These are phyloP conservation scores for Colletotrichum incanum DNA, from an alignment of 2,329 filamentous ascomycete species.

Conservation along the genomic window DNA sequence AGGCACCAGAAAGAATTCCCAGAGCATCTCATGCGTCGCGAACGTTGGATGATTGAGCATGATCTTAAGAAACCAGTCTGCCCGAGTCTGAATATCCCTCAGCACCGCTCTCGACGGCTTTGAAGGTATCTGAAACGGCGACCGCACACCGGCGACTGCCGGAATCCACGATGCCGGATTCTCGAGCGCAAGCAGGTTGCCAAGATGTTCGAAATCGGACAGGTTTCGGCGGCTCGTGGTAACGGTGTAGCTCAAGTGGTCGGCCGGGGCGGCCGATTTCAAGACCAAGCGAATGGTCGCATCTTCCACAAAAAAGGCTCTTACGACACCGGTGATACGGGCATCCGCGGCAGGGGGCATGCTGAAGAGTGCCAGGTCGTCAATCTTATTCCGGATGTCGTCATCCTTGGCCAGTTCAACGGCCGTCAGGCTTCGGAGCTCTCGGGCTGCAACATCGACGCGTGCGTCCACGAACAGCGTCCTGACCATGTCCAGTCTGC, in stretches of 20 bases:
- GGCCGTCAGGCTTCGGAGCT: conserved; percentile 90
- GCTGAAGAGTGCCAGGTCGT: conserved; percentile 90
- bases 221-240: conserved; percentile 93
- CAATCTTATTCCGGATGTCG: conserved; percentile 95
- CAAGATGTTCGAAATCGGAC: conserved; percentile 91
- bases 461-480: conserved; percentile 89
- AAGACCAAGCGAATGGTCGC: conserved; percentile 92
- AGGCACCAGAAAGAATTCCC: conserved; percentile 98
- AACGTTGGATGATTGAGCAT: conserved; percentile 93
- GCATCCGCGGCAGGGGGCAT: conserved; percentile 80
- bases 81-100: conserved; percentile 87
- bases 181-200: conserved; percentile 86
- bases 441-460: conserved; percentile 87
- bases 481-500: conserved; percentile 92
- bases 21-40: conserved; percentile 95
- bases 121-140: conserved; percentile 93
- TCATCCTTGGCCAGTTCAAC: conserved; percentile 98
- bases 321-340: conserved; percentile 91
- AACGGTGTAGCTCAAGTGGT: conserved; percentile 87
- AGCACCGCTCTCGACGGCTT: conserved; percentile 90
- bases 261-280: conserved; percentile 92
- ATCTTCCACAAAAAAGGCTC: conserved; percentile 98
- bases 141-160: conserved; percentile 81
- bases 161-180: conserved; percentile 97
- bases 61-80: conserved; percentile 91